Evolutionary conservation across 108 stramenopile species (phyloP), one percentile per base, ranked within the genome.

Genomic region (Nannochloropsis gaditana): DNA sequence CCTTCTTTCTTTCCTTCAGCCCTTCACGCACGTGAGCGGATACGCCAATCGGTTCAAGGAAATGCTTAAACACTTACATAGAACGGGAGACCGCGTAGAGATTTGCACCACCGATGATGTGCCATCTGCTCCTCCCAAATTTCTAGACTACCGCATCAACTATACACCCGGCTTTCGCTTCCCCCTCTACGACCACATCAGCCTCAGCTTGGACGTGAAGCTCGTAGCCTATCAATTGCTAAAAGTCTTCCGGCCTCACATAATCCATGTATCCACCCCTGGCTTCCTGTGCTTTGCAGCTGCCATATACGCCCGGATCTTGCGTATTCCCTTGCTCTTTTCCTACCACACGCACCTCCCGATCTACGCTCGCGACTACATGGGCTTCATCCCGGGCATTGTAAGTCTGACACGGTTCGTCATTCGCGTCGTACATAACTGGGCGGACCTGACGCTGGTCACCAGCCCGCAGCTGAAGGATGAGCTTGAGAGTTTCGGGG

Each of bases 1-100:
- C 59, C 59, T n/a, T 73, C 59, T 31, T 31, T 2, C 59, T 73
- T n/a, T n/a, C 59, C 59, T 4, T n/a, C 59, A 73, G 8, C 97
- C 97, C 21, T 98, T 98, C 90, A 96, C 94, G 3, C 95, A 98
- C 89, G 94, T 98, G 19, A 95, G 95, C 81, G 97, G 97, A 21
- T 98, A 98, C 86, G 92, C 96, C 91, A 98, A 98, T 86, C 95
- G 97, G 50, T 98, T 97, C 93, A 94, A 96, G 41, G 97, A 98
- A 90, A 95, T 97, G 94, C 92, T 98, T 43, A 94, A 90, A 87
- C 88, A 80, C 87, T 44, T 85, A 2, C 45, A 83, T 83, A 41
- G 81, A 11, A 82, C 84, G 43, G 79, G 50, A 43, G 43, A 21
- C 83, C 5, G 43, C 42, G 95, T 97, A 17, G 90, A 93, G 43